Base-by-base conservation (phyloP, 805 yeast genomes). In the Torulaspora delbrueckii region DNA sequence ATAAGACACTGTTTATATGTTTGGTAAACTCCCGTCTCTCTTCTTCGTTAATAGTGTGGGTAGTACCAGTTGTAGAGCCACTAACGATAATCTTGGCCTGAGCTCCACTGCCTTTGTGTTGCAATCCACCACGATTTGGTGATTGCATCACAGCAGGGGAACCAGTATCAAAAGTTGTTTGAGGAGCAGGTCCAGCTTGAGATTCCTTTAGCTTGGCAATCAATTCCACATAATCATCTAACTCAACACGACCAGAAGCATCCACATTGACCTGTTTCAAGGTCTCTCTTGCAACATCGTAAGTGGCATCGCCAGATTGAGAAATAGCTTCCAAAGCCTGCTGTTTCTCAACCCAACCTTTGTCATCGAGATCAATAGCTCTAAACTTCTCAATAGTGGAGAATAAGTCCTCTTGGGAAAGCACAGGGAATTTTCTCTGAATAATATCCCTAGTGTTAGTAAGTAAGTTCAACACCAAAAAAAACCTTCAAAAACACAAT, bases 21-120 rank as follows among this genome's bases (percentile, higher is more conserved):
- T 95, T 81, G 4, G 98, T 93, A 70, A 93, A 93, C 73, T 89
- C 97, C 19, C 86, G 75, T 66, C 96, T 79, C 70, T 93, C 99
- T 73, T 93, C 99, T 61, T 91, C 97, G 66, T 93, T 89, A 65
- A 93, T 90, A 2, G 97, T 88, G 67, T 93, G 99, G 1, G 96
- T 86, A 14, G 95, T 87, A 41, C 97, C 96, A 1, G 95, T 78
- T n/a, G 87, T 78, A 38, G 84, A 78, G 44, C 96, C 96, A 31
- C 85, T 79, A 38, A 90, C 86, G 51, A 86, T 83, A 46, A 93
- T 89, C 54, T 82, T 81, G 9, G 90, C 89, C 35, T 81, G 77
- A 6, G 76, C 72, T 46, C 82, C 81, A 9, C 71, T 62, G 40
- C 81, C 81, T 51, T 68, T 71, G 54, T 75, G 79, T 40, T 73